Conservation (phyloP, 225 moss, liverwort and hornwort genomes). For the Sphagnum tenellum region DNA sequence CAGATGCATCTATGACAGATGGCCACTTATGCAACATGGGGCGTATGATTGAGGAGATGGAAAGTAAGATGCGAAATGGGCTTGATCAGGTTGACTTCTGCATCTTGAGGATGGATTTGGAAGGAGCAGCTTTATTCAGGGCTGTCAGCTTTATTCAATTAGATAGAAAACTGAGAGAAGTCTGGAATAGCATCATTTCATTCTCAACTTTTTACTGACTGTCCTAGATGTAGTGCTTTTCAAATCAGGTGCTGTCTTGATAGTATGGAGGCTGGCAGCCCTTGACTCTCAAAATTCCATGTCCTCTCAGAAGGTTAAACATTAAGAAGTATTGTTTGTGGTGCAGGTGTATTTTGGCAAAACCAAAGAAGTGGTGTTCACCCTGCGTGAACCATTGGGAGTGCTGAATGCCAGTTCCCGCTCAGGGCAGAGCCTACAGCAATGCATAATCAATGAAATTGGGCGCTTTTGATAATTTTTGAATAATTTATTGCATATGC, state of each 20-base stretch:
- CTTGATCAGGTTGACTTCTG: slow-evolving; percentile 62
- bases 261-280: too few relatives aligned
- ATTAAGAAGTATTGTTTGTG: too few relatives aligned
- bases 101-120: too few relatives aligned
- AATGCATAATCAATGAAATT: slow-evolving; percentile 52
- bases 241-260: too few relatives aligned
- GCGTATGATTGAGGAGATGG: slow-evolving; percentile 89
- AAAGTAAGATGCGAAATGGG: slow-evolving; percentile 85
- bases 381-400: slow-evolving; percentile 70
- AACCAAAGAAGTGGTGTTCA: slow-evolving; percentile 84
- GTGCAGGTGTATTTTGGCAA: slow-evolving; percentile 94
- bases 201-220: too few relatives aligned
- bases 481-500: too few relatives aligned
- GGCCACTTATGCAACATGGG: slow-evolving; percentile 90
- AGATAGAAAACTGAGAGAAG: too few relatives aligned
- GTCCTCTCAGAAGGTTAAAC: too few relatives aligned
- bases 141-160: not conserved
- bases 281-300: too few relatives aligned
- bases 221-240: too few relatives aligned
- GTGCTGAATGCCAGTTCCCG: slow-evolving; percentile 49
- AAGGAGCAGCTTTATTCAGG: too few relatives aligned
- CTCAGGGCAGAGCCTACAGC: slow-evolving; percentile 57
- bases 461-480: slow-evolving; percentile 7
- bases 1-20: slow-evolving; percentile 37
- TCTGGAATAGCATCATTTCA: too few relatives aligned